phyloP scores from a whole-genome alignment of 352 stramenopile genomes.

The Blastocystis sp. region DNA sequence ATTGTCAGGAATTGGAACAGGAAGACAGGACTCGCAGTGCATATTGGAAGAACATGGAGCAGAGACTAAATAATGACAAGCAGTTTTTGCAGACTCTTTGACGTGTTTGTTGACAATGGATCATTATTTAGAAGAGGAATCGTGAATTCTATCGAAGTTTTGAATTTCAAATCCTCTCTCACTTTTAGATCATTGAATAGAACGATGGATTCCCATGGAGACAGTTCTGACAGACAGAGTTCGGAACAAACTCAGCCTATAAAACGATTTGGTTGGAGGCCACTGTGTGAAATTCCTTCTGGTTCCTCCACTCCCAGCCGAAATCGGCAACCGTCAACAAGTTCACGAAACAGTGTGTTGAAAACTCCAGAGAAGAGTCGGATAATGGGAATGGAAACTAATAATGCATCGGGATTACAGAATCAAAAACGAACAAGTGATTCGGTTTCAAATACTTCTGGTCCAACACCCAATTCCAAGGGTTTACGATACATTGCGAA shows the following conservation, averaged over 20 bases:
- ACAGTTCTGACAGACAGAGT: neutral
- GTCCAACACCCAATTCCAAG: neutral
- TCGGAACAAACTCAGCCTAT: neutral
- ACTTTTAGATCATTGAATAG: neutral
- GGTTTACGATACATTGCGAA: neutral
- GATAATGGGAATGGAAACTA: neutral
- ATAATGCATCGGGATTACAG: neutral
- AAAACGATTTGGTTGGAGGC: neutral
- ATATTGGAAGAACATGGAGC: neutral
- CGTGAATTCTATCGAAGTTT: neutral
- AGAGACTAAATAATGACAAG: neutral
- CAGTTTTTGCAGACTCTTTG: neutral
- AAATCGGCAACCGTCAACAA: too few relatives aligned
- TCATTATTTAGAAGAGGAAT: neutral
- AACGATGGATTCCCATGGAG: neutral
- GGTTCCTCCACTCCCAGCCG: too few relatives aligned
- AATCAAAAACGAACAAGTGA: slow-evolving; percentile 35
- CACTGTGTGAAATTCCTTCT: neutral
- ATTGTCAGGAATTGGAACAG: neutral
- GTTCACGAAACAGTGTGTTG: neutral
- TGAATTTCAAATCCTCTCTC: neutral
- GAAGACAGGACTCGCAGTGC: neutral
- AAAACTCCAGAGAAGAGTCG: neutral
- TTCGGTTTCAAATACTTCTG: neutral
- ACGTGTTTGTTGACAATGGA: neutral